Percentiles rank a stretch among this genome's conserved stretches.
These are phyloP conservation scores for Sophora flavescens DNA, from an alignment of 306 rosid genomes.

Conservation along the genomic window DNA sequence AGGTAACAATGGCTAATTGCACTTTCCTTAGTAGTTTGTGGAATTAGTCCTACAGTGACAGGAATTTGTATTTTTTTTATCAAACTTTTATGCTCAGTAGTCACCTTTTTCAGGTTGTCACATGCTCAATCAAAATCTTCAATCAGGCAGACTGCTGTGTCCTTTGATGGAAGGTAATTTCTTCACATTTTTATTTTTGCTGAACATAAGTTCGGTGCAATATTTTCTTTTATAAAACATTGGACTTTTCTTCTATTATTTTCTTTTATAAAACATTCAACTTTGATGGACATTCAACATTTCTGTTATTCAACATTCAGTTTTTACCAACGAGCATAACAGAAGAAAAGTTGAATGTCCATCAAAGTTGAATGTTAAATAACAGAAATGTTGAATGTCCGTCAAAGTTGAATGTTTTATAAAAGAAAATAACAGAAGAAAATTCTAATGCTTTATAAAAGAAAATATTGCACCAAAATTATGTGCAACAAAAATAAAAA, in stretches of 20 bases:
- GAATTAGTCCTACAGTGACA: not conserved
- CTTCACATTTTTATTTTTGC: not conserved
- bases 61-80: slow-evolving; percentile 14
- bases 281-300: no score
- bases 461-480: no score
- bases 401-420: no score
- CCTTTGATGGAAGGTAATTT: slow-evolving; percentile 90
- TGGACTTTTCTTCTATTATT: slow-evolving; percentile 11
- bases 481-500: no score
- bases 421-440: no score
- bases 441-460: no score
- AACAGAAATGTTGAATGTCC: no score
- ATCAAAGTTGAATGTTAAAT: no score
- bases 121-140: slow-evolving; percentile 90
- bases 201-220: slow-evolving; percentile 11
- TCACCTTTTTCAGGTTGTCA: slow-evolving; percentile 62
- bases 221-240: not conserved
- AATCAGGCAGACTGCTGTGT: slow-evolving; percentile 92
- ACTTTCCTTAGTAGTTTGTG: not conserved
- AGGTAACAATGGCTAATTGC: slow-evolving; percentile 58
- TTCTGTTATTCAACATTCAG: no score
- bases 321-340: no score
- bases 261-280: no score
- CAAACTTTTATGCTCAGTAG: not conserved
- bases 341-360: no score